Evolutionary conservation across 495 filamentous ascomycete genomes (phyloP), one percentile per base, ranked within the genome.

Genomic region (Diplogelasinospora grovesii): DNA sequence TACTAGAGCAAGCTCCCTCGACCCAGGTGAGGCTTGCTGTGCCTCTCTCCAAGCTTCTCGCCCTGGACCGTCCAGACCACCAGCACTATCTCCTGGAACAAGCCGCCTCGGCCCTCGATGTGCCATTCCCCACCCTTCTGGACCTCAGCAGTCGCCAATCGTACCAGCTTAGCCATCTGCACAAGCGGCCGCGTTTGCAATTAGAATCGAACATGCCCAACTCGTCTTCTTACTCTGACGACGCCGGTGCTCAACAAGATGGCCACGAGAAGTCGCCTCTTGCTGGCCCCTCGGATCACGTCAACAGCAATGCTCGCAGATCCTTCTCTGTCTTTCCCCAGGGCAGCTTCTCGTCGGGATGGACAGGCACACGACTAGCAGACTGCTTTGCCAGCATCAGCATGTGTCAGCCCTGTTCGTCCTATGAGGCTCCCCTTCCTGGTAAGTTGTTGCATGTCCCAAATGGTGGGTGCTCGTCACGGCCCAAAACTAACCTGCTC

Each of bases 401-500:
- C 15, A 39, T 69, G 46, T 71, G 66, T 39, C 36, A 52, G 37
- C 59, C 65, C 9, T 69, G 57, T 37, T 57, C 63, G 22, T 53
- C 57, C 22, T 66, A 60, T 50, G 62, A 65, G 13, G n/a, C n/a
- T n/a, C 44, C 65, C 25, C 52, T 52, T 48, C 48, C 42, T 9
- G 41, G 57, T 63, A 57, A 6, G 53, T 43, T 20, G 8, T 26
- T 10, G 11, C 15, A 9, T 28, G 15, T 10, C 22, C 16, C 22
- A 31, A 11, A 21, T 31, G n/a, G n/a, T n/a, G n/a, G n/a, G n/a
- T n/a, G n/a, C n/a, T n/a, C n/a, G n/a, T n/a, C n/a, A n/a, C n/a
- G n/a, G n/a, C 3, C n/a, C 23, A 41, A 10, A 7, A 18, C 48
- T 56, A 27, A 58, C 36, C 3, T 2, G 22, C 9, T 13, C 13